A percentile compares a stretch with the other conserved stretches of the same genome.
phyloP scores from a whole-genome alignment of 1,284 basidiomycete species.

The Phlebopus sp. region DNA sequence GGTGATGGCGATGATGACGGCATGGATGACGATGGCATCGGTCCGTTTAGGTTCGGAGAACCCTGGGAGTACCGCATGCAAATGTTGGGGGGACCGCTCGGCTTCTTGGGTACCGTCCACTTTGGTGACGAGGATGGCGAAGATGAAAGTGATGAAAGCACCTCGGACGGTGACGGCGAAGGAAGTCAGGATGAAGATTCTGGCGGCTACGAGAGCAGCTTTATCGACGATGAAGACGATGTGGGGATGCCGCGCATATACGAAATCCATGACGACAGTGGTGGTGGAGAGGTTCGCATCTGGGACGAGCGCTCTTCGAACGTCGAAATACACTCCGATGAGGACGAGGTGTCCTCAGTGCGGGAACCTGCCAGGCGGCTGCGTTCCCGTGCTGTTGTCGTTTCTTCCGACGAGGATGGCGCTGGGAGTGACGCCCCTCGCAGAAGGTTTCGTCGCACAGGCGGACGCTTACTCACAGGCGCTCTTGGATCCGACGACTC shows the following conservation, averaged over 20 bases:
- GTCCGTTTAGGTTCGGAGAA: conserved; percentile 10
- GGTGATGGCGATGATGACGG: conserved; percentile 29
- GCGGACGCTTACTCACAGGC: not conserved
- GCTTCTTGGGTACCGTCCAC: conserved; percentile 17
- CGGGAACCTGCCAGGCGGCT: not conserved
- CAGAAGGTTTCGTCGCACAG: not conserved
- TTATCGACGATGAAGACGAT: conserved; percentile 45
- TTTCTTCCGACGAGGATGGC: conserved; percentile 23
- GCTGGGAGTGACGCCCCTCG: conserved; percentile 2
- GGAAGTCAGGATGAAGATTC: conserved; percentile 26
- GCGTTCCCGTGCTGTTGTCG: not conserved
- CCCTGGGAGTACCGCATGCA: conserved; percentile 20
- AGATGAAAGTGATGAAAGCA: conserved; percentile 26
- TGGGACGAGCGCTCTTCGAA: not conserved
- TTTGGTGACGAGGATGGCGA: conserved; percentile 25
- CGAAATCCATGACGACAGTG: conserved; percentile 19
- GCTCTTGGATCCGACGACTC: conserved; percentile 21
- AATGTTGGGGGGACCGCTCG: conserved; percentile 16
- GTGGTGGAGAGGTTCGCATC: conserved; percentile 5
- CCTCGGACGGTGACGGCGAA: conserved; percentile 19
- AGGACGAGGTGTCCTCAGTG: conserved; percentile 1
- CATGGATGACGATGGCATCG: conserved; percentile 21
- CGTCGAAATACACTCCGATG: conserved; percentile 18
- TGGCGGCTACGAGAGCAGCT: conserved; percentile 46
- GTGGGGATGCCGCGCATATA: conserved; percentile 22